A percentile compares a stretch with the other conserved stretches of the same genome.
These are phyloP conservation scores for Ascochyta rabiei DNA, from an alignment of 2,329 filamentous ascomycete species.

Conservation along the genomic window DNA sequence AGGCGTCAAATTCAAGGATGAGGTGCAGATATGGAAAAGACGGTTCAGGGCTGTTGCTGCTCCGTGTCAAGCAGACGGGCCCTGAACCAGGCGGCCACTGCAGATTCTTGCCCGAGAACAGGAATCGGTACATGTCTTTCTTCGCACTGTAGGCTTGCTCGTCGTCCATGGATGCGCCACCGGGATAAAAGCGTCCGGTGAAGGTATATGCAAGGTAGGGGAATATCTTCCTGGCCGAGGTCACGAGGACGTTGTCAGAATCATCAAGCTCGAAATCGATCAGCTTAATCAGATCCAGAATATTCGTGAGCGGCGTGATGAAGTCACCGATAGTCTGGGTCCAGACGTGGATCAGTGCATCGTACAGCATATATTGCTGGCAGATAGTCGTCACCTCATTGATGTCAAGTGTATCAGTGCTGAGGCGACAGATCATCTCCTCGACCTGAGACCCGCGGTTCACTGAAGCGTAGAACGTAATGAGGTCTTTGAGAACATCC, in stretches of 20 bases:
- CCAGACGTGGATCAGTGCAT: slow-evolving; percentile 96
- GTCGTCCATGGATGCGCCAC: slow-evolving; percentile 75
- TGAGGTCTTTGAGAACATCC: slow-evolving; percentile 81
- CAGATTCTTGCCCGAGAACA: slow-evolving; percentile 84
- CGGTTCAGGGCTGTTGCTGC: slow-evolving; percentile 64
- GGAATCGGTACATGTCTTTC: slow-evolving; percentile 86
- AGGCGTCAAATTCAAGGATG: slow-evolving; percentile 85
- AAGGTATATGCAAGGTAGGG: slow-evolving; percentile 92
- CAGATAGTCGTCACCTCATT: slow-evolving; percentile 91
- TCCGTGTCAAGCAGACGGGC: slow-evolving; percentile 65
- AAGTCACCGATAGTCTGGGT: slow-evolving; percentile 89
- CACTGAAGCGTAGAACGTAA: slow-evolving; percentile 77
- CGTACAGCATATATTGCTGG: slow-evolving; percentile 89
- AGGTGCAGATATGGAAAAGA: slow-evolving; percentile 85
- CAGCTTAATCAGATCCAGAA: slow-evolving; percentile 69
- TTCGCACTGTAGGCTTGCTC: slow-evolving; percentile 78
- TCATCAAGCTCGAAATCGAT: slow-evolving; percentile 62
- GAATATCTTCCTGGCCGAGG: slow-evolving; percentile 87
- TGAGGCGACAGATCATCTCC: slow-evolving; percentile 92
- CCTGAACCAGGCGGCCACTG: slow-evolving; percentile 73
- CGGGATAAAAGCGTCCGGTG: slow-evolving; percentile 90
- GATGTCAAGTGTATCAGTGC: slow-evolving; percentile 88
- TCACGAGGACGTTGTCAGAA: slow-evolving; percentile 66
- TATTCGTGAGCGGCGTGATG: slow-evolving; percentile 84
- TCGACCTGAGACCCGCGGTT: slow-evolving; percentile 81